phyloP scores from a whole-genome alignment of 2,329 filamentous ascomycete species.

The Penicillium sp. region DNA sequence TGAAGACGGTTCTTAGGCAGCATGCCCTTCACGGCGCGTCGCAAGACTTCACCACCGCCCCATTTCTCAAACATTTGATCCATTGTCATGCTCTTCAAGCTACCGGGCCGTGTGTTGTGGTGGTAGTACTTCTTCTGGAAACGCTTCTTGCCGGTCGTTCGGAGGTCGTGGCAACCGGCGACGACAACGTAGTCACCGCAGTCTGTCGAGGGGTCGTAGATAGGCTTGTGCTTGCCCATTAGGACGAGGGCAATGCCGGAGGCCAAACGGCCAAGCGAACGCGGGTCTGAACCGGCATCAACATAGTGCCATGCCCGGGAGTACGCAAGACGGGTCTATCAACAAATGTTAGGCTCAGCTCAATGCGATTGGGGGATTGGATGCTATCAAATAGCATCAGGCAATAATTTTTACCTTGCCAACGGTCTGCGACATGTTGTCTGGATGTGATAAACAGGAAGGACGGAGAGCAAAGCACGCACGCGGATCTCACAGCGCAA shows the following conservation, averaged over 20 bases:
- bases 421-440: slow-evolving; percentile 45
- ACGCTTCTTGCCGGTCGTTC: slow-evolving; percentile 87
- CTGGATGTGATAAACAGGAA: background rate
- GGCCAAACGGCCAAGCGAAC: slow-evolving; percentile 85
- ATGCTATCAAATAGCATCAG: background rate
- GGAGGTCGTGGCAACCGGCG: slow-evolving; percentile 79
- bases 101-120: slow-evolving; percentile 87
- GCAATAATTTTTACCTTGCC: slow-evolving; percentile 39
- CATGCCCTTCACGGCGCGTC: slow-evolving; percentile 94
- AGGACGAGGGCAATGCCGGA: slow-evolving; percentile 80
- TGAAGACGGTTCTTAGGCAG: slow-evolving; percentile 92
- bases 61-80: slow-evolving; percentile 91
- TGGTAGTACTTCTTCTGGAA: slow-evolving; percentile 95
- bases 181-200: slow-evolving; percentile 99
- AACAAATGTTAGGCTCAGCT: background rate
- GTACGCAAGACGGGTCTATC: slow-evolving; percentile 90
- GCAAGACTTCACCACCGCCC: slow-evolving; percentile 85
- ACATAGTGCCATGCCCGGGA: slow-evolving; percentile 94
- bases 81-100: slow-evolving; percentile 86
- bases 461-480: slow-evolving; percentile 10
- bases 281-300: slow-evolving; percentile 66
- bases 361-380: background rate
- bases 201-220: slow-evolving; percentile 94
- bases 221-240: slow-evolving; percentile 99
- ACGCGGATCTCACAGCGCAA: slow-evolving; percentile 3